phyloP scores from a whole-genome alignment of 2,329 filamentous ascomycete genomes.

The Sarocladiaceae sp. region DNA sequence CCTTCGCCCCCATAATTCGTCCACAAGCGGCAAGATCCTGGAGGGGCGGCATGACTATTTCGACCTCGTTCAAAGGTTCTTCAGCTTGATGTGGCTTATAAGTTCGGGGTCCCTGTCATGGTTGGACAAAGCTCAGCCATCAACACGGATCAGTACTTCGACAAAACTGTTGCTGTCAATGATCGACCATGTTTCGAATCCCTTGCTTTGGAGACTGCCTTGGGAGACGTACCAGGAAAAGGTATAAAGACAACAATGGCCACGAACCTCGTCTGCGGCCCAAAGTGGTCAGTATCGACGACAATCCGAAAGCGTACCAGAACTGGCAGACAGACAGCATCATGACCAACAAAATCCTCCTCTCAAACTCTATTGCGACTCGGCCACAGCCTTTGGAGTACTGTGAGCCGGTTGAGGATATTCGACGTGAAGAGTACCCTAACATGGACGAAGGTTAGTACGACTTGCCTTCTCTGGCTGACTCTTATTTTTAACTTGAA shows the following conservation, averaged over 20 bases:
- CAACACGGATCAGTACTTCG: neutral
- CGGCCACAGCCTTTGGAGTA: neutral
- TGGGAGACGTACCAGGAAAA: neutral
- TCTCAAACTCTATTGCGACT: neutral
- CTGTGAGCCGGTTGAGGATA: neutral
- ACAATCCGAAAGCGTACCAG: neutral
- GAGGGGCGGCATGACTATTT: neutral
- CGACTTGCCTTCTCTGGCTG: too few species aligned
- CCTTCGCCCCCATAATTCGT: neutral
- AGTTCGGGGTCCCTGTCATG: neutral
- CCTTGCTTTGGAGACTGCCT: neutral
- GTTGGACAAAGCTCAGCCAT: neutral
- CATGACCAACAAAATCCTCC: neutral
- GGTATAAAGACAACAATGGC: neutral
- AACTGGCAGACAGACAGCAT: neutral
- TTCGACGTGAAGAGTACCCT: neutral
- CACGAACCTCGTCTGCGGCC: neutral
- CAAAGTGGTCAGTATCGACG: neutral
- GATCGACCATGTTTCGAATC: neutral
- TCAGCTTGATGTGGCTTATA: slow-evolving; percentile 5
- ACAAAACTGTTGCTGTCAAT: neutral
- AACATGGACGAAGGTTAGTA: neutral
- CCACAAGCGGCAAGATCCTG: neutral
- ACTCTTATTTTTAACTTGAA: too few species aligned
- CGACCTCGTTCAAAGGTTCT: neutral